A percentile compares a stretch with the other conserved stretches of the same genome.
Conservation (phyloP, 129 eudicot genomes). For the Silybum marianum region DNA sequence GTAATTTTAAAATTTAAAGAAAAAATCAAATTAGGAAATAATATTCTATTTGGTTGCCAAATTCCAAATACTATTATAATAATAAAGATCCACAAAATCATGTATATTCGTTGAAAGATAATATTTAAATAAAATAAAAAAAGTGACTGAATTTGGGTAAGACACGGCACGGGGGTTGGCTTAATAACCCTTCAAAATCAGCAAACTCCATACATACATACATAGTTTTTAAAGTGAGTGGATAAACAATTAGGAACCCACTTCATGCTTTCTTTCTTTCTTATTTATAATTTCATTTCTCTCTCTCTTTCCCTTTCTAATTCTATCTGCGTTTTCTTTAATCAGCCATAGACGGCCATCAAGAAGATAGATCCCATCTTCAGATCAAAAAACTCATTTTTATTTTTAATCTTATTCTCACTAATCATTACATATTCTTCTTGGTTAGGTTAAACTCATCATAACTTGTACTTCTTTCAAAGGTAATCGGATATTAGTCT, state of each 20-base stretch:
- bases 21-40: too few relatives aligned
- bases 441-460: not conserved
- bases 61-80: too few relatives aligned
- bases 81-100: too few relatives aligned
- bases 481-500: constrained; percentile 25
- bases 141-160: not conserved
- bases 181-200: constrained; percentile 29
- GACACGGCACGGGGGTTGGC: constrained; percentile 3
- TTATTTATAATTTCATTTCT: constrained; percentile 17
- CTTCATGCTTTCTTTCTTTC: constrained; percentile 14
- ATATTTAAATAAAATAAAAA: not conserved
- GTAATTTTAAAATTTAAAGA: too few relatives aligned
- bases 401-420: constrained; percentile 14
- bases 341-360: constrained; percentile 14
- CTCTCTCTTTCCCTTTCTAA: constrained; percentile 15
- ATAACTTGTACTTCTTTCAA: not conserved
- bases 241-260: constrained; percentile 37
- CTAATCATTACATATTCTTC: not conserved
- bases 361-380: constrained; percentile 15
- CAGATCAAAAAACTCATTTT: constrained; percentile 19
- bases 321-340: constrained; percentile 21
- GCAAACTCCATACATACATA: constrained; percentile 13
- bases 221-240: constrained; percentile 4
- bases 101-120: too few relatives aligned
- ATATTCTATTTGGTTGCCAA: too few relatives aligned